A percentile compares a stretch with the other conserved stretches of the same genome.
These are phyloP conservation scores for Umbelopsis vinacea DNA, from an alignment of 192 early-diverging fungal species.

Conservation along the genomic window DNA sequence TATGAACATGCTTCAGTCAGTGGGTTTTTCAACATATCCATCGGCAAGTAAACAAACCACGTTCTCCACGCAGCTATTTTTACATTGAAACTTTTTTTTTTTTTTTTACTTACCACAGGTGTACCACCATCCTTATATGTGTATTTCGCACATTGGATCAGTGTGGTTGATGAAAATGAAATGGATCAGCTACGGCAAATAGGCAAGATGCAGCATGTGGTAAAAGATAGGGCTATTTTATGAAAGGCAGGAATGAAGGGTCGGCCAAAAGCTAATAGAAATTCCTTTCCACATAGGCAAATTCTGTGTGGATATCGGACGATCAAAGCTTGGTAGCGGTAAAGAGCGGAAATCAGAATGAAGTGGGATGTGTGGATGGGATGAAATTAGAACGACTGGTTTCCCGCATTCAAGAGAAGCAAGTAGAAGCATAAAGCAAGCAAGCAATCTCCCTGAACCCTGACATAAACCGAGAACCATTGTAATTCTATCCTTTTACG, in stretches of 20 bases:
- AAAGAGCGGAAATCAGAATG: background rate
- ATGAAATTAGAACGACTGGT: constrained; percentile 9
- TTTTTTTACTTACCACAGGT: background rate
- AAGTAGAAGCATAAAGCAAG: too few species aligned
- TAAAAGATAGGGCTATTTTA: background rate
- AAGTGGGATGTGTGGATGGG: background rate
- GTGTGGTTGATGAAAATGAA: background rate
- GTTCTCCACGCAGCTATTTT: background rate
- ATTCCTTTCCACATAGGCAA: constrained; percentile 20
- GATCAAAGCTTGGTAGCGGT: background rate
- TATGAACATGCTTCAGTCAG: background rate
- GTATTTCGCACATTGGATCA: background rate
- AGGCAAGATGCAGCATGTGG: background rate
- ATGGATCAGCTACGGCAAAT: background rate
- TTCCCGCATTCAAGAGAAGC: background rate
- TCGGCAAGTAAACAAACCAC: background rate
- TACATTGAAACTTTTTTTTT: background rate
- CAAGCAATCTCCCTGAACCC: too few species aligned
- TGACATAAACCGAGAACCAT: too few species aligned
- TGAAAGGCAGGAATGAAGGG: too few species aligned
- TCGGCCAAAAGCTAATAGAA: background rate
- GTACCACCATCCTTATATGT: constrained; percentile 12
- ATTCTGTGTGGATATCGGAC: constrained; percentile 10
- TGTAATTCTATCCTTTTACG: too few species aligned
- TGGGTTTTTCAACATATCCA: constrained; percentile 7